Conservation (phyloP, 192 early-diverging fungal species). For the Phlyctochytrium arcticum region DNA sequence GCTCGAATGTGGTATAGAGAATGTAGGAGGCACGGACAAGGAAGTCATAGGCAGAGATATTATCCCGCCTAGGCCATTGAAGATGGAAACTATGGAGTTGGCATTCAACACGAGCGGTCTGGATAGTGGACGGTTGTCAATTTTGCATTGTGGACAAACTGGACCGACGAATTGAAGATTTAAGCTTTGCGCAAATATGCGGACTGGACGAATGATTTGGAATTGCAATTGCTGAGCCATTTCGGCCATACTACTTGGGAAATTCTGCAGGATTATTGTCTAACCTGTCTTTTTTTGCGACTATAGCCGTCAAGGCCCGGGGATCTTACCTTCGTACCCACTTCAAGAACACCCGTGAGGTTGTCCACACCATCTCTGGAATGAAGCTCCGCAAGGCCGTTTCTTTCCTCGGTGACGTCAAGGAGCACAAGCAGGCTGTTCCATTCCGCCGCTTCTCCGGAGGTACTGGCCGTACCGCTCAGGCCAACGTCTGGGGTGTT, state of each 20-base stretch:
- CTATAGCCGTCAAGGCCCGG: slow-evolving; percentile 75
- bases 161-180: not conserved
- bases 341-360: slow-evolving; percentile 99
- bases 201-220: too few relatives aligned
- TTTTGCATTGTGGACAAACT: too few relatives aligned
- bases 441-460: slow-evolving; percentile 97
- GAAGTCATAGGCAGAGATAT: not conserved
- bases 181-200: too few relatives aligned
- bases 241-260: too few relatives aligned
- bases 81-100: not conserved
- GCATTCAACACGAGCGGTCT: too few relatives aligned
- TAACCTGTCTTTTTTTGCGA: not conserved
- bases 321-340: slow-evolving; percentile 84
- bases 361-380: slow-evolving; percentile 89
- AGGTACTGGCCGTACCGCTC: slow-evolving; percentile 94
- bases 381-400: slow-evolving; percentile 89
- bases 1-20: not conserved
- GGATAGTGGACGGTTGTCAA: too few relatives aligned
- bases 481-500: slow-evolving; percentile 90
- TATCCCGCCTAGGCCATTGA: not conserved
- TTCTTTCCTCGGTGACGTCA: slow-evolving; percentile 88
- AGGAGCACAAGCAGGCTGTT: slow-evolving; percentile 94
- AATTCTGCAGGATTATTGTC: not conserved
- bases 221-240: too few relatives aligned
- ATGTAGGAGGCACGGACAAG: not conserved